A percentile compares a stretch with the other conserved stretches of the same genome.
Evolutionary conservation across 805 yeast species (phyloP).

Genomic region (Cyberlindnera galapagoensis): DNA sequence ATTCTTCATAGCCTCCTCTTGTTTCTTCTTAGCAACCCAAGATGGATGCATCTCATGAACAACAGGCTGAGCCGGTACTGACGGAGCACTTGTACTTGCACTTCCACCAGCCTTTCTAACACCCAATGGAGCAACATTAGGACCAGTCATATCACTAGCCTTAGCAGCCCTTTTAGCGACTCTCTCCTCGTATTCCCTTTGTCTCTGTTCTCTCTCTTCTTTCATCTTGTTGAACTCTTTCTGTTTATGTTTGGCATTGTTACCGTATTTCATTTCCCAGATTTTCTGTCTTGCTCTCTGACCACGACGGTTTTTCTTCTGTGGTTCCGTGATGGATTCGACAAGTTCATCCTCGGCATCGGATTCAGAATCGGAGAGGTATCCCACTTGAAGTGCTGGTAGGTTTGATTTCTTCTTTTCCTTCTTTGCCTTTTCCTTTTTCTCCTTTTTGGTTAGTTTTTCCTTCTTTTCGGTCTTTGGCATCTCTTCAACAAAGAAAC

Average conservation of each 20-base stretch:
- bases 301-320: constrained; percentile 86
- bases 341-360: constrained; percentile 52
- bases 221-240: constrained; percentile 50
- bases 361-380: constrained; percentile 72
- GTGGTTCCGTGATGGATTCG: constrained; percentile 43
- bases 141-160: constrained; percentile 35
- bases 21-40: constrained; percentile 85
- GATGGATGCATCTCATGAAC: constrained; percentile 73
- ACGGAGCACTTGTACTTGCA: constrained; percentile 8
- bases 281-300: constrained; percentile 95
- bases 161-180: constrained; percentile 50
- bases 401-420: constrained; percentile 35
- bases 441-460: constrained; percentile 19
- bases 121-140: constrained; percentile 35
- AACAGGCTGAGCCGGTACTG: constrained; percentile 7
- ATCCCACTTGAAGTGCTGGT: constrained; percentile 76
- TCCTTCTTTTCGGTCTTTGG: constrained; percentile 17
- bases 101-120: constrained; percentile 20
- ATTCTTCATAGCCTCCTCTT: constrained; percentile 57
- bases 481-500: constrained; percentile 29
- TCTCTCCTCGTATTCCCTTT: constrained; percentile 66
- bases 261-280: constrained; percentile 90
- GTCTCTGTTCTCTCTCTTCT: constrained; percentile 53
- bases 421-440: constrained; percentile 19
- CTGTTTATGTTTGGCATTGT: constrained; percentile 73